These are phyloP conservation scores for Zygnema circumcarinatum DNA, from an alignment of 139 green algal genomes.

Conservation along the genomic window DNA sequence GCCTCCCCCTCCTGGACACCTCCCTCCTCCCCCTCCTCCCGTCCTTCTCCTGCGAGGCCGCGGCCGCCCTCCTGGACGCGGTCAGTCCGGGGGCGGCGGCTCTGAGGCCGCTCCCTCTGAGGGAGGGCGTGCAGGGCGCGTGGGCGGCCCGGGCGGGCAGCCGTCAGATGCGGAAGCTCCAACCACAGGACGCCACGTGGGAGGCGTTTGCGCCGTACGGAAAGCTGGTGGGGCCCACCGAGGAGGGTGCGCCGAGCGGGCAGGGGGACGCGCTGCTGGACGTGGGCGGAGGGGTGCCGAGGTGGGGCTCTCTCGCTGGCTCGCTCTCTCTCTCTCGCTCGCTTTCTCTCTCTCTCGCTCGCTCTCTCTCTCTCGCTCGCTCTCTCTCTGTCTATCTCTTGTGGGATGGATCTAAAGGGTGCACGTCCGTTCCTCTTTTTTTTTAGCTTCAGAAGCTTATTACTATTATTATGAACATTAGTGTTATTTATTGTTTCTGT, in stretches of 20 bases:
- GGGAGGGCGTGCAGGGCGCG: not conserved
- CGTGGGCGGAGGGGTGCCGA: constrained; percentile 26
- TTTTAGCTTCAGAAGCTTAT: not conserved
- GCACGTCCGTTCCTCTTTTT: not conserved
- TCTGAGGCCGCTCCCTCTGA: too few relatives aligned
- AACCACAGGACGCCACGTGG: constrained; percentile 3
- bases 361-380: not conserved
- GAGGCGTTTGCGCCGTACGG: constrained; percentile 61
- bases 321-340: not conserved
- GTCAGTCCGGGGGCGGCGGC: too few relatives aligned
- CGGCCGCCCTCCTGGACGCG: too few relatives aligned
- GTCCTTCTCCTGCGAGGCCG: too few relatives aligned
- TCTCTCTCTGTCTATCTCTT: not conserved
- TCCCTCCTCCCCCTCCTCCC: too few relatives aligned
- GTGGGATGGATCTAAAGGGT: too few relatives aligned
- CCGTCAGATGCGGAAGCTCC: not conserved
- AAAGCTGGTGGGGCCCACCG: constrained; percentile 33
- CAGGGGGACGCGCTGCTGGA: constrained; percentile 44
- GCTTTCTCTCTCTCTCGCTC: not conserved
- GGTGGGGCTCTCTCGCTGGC: not conserved
- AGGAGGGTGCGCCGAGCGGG: constrained; percentile 34
- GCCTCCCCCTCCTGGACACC: too few relatives aligned
- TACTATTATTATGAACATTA: not conserved
- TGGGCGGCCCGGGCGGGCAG: not conserved
- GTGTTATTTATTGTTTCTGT: not conserved